Percentiles rank a stretch among this genome's conserved stretches.
phyloP scores from a whole-genome alignment of 2,329 filamentous ascomycete species.

The Nothophoma quercina region DNA sequence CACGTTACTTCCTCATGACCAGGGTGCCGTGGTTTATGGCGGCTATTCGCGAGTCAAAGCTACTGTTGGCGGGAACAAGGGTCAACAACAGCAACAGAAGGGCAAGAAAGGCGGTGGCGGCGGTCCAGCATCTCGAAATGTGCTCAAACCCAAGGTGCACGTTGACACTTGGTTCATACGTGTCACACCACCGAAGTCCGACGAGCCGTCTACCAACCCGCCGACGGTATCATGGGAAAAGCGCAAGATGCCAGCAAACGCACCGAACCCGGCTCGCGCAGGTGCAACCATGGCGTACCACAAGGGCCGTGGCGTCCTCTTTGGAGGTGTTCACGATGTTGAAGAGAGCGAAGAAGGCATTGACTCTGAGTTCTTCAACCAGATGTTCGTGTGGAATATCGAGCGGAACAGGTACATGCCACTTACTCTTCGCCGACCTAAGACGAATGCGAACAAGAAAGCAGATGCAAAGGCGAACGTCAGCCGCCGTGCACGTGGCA shows the following conservation, averaged over 20 bases:
- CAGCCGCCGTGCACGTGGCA: slow-evolving; percentile 70
- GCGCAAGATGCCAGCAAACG: slow-evolving; percentile 89
- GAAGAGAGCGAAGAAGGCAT: slow-evolving; percentile 93
- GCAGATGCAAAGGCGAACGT: slow-evolving; percentile 48
- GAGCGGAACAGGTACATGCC: slow-evolving; percentile 96
- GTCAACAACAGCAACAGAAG: slow-evolving; percentile 57
- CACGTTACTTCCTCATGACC: slow-evolving; percentile 87
- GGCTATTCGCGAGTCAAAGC: slow-evolving; percentile 93
- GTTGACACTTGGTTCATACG: slow-evolving; percentile 95
- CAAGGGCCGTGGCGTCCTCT: slow-evolving; percentile 89
- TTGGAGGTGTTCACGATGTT: slow-evolving; percentile 93
- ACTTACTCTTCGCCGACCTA: slow-evolving; percentile 76
- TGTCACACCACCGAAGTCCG: slow-evolving; percentile 74
- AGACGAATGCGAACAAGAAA: slow-evolving; percentile 70
- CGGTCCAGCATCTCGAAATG: slow-evolving; percentile 70
- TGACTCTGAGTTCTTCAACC: slow-evolving; percentile 96
- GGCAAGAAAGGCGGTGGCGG: slow-evolving; percentile 59
- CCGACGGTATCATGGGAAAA: slow-evolving; percentile 89
- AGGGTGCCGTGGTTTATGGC: slow-evolving; percentile 87
- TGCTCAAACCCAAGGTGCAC: slow-evolving; percentile 86
- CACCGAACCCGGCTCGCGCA: slow-evolving; percentile 81
- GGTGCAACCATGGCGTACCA: slow-evolving; percentile 95
- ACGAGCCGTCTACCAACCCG: slow-evolving; percentile 69
- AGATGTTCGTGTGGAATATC: slow-evolving; percentile 90
- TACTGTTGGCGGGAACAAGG: slow-evolving; percentile 64